These are phyloP conservation scores for Colletotrichum australisinense DNA, from an alignment of 2,329 filamentous ascomycete species.

Conservation along the genomic window DNA sequence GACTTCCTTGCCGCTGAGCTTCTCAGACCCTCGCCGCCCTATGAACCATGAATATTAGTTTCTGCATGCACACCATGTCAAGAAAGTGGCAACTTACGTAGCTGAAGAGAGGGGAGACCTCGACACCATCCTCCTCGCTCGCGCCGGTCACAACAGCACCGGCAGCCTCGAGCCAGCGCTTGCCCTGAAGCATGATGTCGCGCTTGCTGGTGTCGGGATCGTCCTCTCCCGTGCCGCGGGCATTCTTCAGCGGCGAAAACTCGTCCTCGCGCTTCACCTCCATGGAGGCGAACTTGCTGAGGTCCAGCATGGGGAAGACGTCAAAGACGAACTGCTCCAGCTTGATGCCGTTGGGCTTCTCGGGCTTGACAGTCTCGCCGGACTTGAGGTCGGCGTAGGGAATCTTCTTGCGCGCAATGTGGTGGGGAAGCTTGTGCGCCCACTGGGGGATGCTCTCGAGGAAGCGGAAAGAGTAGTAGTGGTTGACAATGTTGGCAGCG, in stretches of 20 bases:
- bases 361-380: slow-evolving; percentile 86
- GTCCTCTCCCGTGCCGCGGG: slow-evolving; percentile 85
- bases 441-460: slow-evolving; percentile 90
- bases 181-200: slow-evolving; percentile 91
- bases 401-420: slow-evolving; percentile 99
- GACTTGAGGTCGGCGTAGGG: slow-evolving; percentile 81
- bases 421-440: slow-evolving; percentile 89
- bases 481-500: slow-evolving; percentile 99
- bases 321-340: slow-evolving; percentile 99
- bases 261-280: slow-evolving; percentile 98
- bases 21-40: slow-evolving; percentile 73
- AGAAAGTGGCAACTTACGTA: slow-evolving; percentile 77
- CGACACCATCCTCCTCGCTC: slow-evolving; percentile 74
- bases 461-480: slow-evolving; percentile 98
- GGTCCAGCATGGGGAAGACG: slow-evolving; percentile 88
- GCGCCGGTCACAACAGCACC: slow-evolving; percentile 81
- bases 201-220: slow-evolving; percentile 92
- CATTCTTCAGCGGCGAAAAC: slow-evolving; percentile 97
- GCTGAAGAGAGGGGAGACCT: slow-evolving; percentile 93
- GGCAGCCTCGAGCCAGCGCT: slow-evolving; percentile 84
- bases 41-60: slow-evolving; percentile 37
- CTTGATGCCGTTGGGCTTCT: slow-evolving; percentile 98
- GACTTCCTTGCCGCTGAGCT: slow-evolving; percentile 63
- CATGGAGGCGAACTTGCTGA: slow-evolving; percentile 93
- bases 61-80: not conserved